Base-by-base conservation (phyloP, 345 rosid genomes). In the Rhodamnia argentea region DNA sequence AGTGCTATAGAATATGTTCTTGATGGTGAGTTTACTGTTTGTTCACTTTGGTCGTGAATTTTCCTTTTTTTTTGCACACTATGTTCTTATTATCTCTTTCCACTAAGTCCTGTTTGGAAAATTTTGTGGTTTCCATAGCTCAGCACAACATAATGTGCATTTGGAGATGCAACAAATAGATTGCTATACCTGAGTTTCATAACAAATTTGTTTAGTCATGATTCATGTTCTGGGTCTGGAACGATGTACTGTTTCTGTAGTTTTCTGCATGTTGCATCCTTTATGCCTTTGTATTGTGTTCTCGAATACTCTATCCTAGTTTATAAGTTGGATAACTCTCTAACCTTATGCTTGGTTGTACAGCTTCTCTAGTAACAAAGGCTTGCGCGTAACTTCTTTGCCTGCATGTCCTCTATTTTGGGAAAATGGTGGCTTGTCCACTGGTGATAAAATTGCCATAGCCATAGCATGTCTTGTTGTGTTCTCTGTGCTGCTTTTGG, bases 321-420 rank as follows among this genome's bases (percentile, higher is more conserved):
- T 52, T 16, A 20, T 51, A 18, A 37, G 58, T 83, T 52, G 58
- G 55, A 29, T 52, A 32, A 11, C 44, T 70, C 78, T 70, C 44
- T 70, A 70, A 70, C 47, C 47, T 32, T 70, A 52, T 52, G 29
- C 32, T 83, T 23, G 16, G 40, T 47, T 83, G 84, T 20, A 58
- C 98, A 98, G 99, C 89, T 95, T 98, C 83, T 92, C 98, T 22
- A 96, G 94, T 85, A 98, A 98, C 93, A 98, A 95, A 91, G 99
- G 96, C 82, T 90, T 98, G 92, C 98, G 99, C 1, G 97, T 93
- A 74, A 96, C 99, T 70, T 82, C 98, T 81, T 92, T 96, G 89
- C 98, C 98, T 1, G 74, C 91, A 4, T 98, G 99, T 86, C 95
- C 98, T 82, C 57, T 95, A 22, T 86, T 98, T 85, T 98, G 99